Base-by-base conservation (phyloP, 2,329 filamentous ascomycete genomes). In the Alternaria brassicicola region DNA sequence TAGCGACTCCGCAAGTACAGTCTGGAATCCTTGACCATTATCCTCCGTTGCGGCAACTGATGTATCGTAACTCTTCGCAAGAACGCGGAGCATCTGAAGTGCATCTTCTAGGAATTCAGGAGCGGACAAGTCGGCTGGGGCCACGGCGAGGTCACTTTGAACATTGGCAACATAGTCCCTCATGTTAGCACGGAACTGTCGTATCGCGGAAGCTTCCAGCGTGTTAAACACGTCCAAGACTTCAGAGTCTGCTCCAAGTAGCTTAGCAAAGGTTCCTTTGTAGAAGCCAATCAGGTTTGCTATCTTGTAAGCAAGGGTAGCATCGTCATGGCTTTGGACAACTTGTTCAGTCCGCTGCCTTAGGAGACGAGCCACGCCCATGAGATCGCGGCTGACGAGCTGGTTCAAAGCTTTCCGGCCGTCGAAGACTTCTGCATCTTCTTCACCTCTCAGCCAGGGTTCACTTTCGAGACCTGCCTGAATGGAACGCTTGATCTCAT, bases 221-320 rank as follows among this genome's bases (percentile, higher is more conserved):
- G 81, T 84, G 4, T 80, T 78, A 50, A 97, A 85, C 2, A 88
- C 84, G 3, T 90, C 88, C 0, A 93, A 82, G 0, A 97, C 81
- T 8, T 85, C 82, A 0, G 92, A 91, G 10, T 88, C 83, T 2
- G 83, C 68, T 2, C 91, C 89, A 0, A 98, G 82, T 0, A 98
- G 82, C 67, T 90, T 94, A 15, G 87, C 81, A 74, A 98, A 97
- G 1, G 93, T 97, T 61, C 87, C 84, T 28, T 87, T 88, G 78
- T 99, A 99, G 78, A 99, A 99, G 38, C 87, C 88, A 39, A 98
- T 84, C 1, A 99, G 82, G 68, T 96, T 97, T 10, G 92, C 89
- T 38, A 98, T 87, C 74, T 93, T 95, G 80, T 97, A 99, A 31
- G 92, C 89, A 47, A 93, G 81, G 19, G 96, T 91, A 0, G 89